These are phyloP conservation scores for Nicotiana sylvestris DNA, from an alignment of 257 asterid species.

Conservation along the genomic window DNA sequence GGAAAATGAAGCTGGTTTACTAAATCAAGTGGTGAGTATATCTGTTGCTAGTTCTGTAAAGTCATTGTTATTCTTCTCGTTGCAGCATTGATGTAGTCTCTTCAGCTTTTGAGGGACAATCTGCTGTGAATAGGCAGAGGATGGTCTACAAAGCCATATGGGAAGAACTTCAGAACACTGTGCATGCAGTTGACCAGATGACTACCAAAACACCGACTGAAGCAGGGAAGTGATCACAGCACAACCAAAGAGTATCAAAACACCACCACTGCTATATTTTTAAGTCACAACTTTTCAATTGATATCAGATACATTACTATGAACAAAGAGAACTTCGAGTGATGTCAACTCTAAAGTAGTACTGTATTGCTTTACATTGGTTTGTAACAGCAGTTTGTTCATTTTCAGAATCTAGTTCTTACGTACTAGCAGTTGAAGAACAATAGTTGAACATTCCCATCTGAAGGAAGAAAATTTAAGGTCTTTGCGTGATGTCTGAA, in stretches of 20 bases:
- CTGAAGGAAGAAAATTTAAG: background rate
- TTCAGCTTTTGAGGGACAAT: conserved; percentile 83
- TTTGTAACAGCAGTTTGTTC: background rate
- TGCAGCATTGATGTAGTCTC: conserved; percentile 84
- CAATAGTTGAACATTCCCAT: background rate
- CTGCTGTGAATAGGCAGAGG: conserved; percentile 91
- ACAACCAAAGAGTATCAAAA: background rate
- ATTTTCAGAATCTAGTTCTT: background rate
- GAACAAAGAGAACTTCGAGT: background rate
- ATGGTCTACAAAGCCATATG: conserved; percentile 99
- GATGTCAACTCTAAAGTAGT: background rate
- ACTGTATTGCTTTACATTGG: background rate
- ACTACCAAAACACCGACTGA: conserved; percentile 81
- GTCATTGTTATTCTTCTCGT: background rate
- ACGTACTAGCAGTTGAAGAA: background rate
- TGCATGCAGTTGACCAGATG: conserved; percentile 98
- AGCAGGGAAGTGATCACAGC: conserved; percentile 36
- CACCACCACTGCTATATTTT: background rate
- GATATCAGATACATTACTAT: background rate
- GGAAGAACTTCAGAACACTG: conserved; percentile 91
- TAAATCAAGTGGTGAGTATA: background rate
- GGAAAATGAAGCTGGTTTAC: background rate
- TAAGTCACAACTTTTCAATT: background rate
- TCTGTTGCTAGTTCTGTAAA: background rate
- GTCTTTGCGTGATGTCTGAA: background rate